Evolutionary conservation across 352 stramenopile species (phyloP).

Genomic region (Achlya hypogyna): DNA sequence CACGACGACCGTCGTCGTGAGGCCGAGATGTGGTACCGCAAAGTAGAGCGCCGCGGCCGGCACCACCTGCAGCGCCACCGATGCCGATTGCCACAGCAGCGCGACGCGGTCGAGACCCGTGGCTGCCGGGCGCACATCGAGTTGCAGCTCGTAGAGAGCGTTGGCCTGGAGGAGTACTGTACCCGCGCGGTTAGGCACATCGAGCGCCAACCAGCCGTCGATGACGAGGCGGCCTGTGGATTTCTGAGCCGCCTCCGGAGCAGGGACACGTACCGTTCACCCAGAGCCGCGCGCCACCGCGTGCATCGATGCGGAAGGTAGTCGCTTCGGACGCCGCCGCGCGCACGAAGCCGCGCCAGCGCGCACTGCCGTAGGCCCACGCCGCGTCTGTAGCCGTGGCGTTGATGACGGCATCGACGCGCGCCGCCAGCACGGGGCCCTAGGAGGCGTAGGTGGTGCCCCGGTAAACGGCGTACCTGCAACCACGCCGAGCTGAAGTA

Average conservation of each 20-base stretch:
- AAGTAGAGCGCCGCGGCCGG: not conserved
- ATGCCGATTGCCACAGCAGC: slow-evolving; percentile 3
- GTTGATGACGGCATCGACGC: slow-evolving; percentile 58
- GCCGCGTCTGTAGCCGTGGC: slow-evolving; percentile 48
- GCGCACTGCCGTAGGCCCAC: slow-evolving; percentile 46
- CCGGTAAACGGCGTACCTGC: slow-evolving; percentile 12
- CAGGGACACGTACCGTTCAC: slow-evolving; percentile 24
- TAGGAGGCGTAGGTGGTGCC: too few species aligned
- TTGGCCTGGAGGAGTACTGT: slow-evolving; percentile 23
- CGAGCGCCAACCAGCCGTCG: slow-evolving; percentile 36
- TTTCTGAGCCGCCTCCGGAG: not conserved
- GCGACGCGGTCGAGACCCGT: not conserved
- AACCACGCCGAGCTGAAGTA: slow-evolving; percentile 67
- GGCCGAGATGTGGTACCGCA: not conserved
- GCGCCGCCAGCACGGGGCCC: slow-evolving; percentile 25
- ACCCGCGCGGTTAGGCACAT: slow-evolving; percentile 25
- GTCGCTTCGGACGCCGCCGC: slow-evolving; percentile 29
- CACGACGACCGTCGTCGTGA: not conserved
- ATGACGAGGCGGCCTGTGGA: slow-evolving; percentile 38
- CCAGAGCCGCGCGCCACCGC: slow-evolving; percentile 56
- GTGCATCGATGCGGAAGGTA: slow-evolving; percentile 36
- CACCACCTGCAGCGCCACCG: not conserved
- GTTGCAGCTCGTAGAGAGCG: slow-evolving; percentile 36
- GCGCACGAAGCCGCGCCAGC: slow-evolving; percentile 62
- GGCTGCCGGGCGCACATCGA: slow-evolving; percentile 42